These are phyloP conservation scores for Rhodofomes roseus DNA, from an alignment of 1,284 basidiomycete genomes.

Conservation along the genomic window DNA sequence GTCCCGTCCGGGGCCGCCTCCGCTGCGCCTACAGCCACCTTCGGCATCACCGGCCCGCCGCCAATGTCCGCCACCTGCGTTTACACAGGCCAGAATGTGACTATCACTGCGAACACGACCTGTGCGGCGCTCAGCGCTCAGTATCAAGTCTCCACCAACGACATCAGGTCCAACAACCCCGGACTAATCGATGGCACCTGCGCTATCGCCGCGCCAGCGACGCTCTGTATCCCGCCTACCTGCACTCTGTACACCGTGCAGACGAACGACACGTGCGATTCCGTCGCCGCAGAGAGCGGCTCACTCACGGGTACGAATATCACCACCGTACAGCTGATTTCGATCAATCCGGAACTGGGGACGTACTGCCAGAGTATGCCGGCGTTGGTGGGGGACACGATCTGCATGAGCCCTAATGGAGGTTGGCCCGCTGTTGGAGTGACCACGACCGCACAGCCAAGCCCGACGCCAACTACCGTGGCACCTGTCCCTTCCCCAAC, in stretches of 20 bases:
- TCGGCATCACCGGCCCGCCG: not conserved
- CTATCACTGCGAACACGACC: not conserved
- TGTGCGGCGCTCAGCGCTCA: not conserved
- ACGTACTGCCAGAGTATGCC: not conserved
- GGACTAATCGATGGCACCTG: constrained; percentile 2
- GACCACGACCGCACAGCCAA: not conserved
- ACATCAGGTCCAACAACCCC: not conserved
- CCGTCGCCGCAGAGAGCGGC: not conserved
- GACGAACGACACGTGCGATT: constrained; percentile 8
- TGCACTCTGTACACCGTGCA: constrained; percentile 10
- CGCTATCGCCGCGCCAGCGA: not conserved
- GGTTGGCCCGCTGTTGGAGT: not conserved
- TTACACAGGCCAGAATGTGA: not conserved
- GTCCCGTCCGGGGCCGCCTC: not conserved
- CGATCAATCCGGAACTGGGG: not conserved
- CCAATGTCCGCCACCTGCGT: not conserved
- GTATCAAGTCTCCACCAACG: not conserved
- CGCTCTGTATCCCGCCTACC: constrained; percentile 4
- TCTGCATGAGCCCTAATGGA: not conserved
- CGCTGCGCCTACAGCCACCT: not conserved
- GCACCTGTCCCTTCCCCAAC: not conserved
- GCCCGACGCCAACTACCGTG: not conserved
- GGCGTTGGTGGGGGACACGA: not conserved
- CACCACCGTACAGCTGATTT: not conserved
- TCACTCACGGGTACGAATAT: not conserved